Conservation (phyloP, 441 rosid genomes). For the Manihot esculenta region DNA sequence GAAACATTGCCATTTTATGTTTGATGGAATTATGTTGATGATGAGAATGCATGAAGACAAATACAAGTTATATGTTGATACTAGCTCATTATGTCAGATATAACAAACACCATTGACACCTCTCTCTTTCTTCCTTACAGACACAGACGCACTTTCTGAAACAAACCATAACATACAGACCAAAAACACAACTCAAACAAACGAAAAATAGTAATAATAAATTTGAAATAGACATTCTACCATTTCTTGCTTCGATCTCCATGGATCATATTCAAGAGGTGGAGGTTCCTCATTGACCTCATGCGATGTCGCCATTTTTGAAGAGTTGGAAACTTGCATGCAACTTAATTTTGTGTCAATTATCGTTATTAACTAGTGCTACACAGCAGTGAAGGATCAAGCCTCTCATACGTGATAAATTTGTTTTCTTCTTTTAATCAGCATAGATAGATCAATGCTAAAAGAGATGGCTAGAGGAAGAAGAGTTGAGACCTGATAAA, state of each 20-base stretch:
- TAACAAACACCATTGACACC: conserved; percentile 24
- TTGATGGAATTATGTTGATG: neutral
- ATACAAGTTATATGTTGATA: neutral
- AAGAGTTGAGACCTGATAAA: conserved; percentile 72
- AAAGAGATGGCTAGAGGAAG: conserved; percentile 51
- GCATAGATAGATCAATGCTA: conserved; percentile 22
- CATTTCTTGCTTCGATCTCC: neutral
- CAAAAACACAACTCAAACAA: conserved; percentile 14
- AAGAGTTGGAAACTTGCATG: neutral
- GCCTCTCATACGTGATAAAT: neutral
- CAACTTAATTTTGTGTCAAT: conserved; percentile 5
- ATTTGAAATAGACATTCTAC: neutral
- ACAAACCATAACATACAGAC: conserved; percentile 37
- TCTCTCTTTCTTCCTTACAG: neutral
- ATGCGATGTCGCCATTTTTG: neutral
- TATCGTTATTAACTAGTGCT: neutral
- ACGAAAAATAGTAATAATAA: neutral
- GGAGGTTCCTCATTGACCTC: neutral
- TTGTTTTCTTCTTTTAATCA: neutral
- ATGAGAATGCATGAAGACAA: neutral
- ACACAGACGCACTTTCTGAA: conserved; percentile 8
- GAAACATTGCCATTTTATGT: neutral
- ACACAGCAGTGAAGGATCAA: neutral
- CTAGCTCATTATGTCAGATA: conserved; percentile 8
- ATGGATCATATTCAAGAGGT: no score